A percentile compares a stretch with the other conserved stretches of the same genome.
These are phyloP conservation scores for Nakazawaea siamensis DNA, from an alignment of 805 yeast species.

Conservation along the genomic window DNA sequence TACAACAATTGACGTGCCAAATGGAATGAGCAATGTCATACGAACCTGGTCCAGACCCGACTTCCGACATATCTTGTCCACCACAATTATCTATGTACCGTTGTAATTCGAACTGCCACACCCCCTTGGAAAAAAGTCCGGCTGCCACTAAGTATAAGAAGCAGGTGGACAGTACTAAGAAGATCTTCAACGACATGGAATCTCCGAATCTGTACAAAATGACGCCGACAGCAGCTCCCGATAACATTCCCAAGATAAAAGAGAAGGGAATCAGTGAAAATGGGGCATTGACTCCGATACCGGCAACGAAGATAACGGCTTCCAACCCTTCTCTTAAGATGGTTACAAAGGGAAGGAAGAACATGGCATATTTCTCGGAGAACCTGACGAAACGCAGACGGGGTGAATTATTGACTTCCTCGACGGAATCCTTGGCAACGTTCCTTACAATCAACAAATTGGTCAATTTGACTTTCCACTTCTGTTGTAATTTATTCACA, in stretches of 20 bases:
- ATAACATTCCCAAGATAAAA: conserved; percentile 23
- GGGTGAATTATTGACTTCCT: conserved; percentile 27
- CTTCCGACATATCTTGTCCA: conserved; percentile 37
- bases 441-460: conserved; percentile 10
- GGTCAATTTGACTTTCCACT: conserved; percentile 33
- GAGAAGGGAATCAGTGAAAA: conserved; percentile 25
- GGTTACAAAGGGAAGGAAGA: conserved; percentile 79
- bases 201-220: conserved; percentile 33
- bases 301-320: conserved; percentile 88
- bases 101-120: conserved; percentile 39
- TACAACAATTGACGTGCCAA: conserved; percentile 44
- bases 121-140: conserved; percentile 35
- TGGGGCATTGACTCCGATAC: conserved; percentile 55
- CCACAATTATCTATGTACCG: conserved; percentile 30
- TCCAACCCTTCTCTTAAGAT: conserved; percentile 86
- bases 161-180: conserved; percentile 32
- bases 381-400: conserved; percentile 42
- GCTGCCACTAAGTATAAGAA: conserved; percentile 37
- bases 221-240: conserved; percentile 30
- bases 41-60: conserved; percentile 41
- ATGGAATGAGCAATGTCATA: conserved; percentile 35
- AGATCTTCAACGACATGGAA: conserved; percentile 32
- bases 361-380: conserved; percentile 77
- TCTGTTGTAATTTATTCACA: conserved; percentile 33
- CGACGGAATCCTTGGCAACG: not conserved